These are phyloP conservation scores for Lophiotrema nucula DNA, from an alignment of 495 filamentous ascomycete genomes.

Conservation along the genomic window DNA sequence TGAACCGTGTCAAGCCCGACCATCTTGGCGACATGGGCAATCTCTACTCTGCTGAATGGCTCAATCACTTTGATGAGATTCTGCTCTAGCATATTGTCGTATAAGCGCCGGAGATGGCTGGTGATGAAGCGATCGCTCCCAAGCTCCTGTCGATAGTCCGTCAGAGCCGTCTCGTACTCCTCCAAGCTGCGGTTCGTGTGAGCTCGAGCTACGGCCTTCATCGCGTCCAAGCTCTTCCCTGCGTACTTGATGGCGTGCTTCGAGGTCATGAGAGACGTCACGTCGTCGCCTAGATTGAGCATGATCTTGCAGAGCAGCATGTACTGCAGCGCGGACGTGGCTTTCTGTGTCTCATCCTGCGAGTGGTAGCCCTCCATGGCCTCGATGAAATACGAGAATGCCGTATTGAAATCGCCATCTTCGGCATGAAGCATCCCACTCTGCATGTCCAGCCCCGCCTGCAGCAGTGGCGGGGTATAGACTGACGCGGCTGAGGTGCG, in stretches of 20 bases:
- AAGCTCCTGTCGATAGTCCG: conserved; percentile 84
- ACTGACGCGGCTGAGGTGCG: conserved; percentile 93
- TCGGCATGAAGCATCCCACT: conserved; percentile 97
- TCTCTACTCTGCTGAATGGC: conserved; percentile 94
- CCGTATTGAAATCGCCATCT: conserved; percentile 97
- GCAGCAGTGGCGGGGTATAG: conserved; percentile 91
- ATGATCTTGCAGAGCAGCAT: conserved; percentile 99
- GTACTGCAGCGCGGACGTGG: conserved; percentile 92
- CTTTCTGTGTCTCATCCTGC: conserved; percentile 80
- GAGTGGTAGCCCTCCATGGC: conserved; percentile 94
- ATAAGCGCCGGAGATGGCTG: conserved; percentile 87
- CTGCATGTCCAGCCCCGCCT: conserved; percentile 98
- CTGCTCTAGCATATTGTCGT: conserved; percentile 98
- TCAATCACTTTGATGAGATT: conserved; percentile 99
- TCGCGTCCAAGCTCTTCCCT: conserved; percentile 89
- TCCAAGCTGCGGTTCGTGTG: conserved; percentile 92
- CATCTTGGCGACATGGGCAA: conserved; percentile 94
- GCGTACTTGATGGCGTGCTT: conserved; percentile 97
- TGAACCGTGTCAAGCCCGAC: conserved; percentile 94
- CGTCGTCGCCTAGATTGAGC: conserved; percentile 94
- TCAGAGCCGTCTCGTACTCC: conserved; percentile 91
- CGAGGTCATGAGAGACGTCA: conserved; percentile 83
- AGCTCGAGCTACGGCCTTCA: conserved; percentile 96
- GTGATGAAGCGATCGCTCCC: conserved; percentile 92
- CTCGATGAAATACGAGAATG: conserved; percentile 98